These are phyloP conservation scores for Sporisorium exsertum DNA, from an alignment of 1,284 basidiomycete species.

Conservation along the genomic window DNA sequence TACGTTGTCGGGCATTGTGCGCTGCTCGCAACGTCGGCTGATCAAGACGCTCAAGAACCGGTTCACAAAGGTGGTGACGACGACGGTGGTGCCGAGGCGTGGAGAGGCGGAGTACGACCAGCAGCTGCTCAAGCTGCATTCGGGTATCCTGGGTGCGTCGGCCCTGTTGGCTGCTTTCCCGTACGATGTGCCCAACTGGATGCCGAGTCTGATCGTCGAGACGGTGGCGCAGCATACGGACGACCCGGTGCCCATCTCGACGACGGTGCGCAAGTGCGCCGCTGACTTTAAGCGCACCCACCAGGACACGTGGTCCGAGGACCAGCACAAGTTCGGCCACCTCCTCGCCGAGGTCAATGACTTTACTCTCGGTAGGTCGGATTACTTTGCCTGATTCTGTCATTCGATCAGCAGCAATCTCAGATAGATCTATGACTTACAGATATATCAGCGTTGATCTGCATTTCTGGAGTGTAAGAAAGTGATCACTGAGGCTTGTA, in stretches of 20 bases:
- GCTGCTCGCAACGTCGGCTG: conserved; percentile 90
- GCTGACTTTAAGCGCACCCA: conserved; percentile 82
- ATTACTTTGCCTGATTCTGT: conserved; percentile 63
- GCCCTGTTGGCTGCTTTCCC: conserved; percentile 84
- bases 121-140: conserved; percentile 82
- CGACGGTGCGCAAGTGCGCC: conserved; percentile 87
- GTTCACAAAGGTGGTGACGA: conserved; percentile 54
- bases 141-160: conserved; percentile 86
- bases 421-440: too few relatives aligned
- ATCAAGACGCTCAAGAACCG: conserved; percentile 77
- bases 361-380: conserved; percentile 63
- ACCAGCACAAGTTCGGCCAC: conserved; percentile 87
- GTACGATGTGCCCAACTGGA: conserved; percentile 84
- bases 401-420: too few relatives aligned
- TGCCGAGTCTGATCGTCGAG: conserved; percentile 80
- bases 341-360: conserved; percentile 63
- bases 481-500: conserved; percentile 30
- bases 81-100: conserved; percentile 73
- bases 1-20: conserved; percentile 86
- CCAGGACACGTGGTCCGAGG: conserved; percentile 86
- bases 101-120: conserved; percentile 78
- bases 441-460: too few relatives aligned
- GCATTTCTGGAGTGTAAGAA: too few relatives aligned
- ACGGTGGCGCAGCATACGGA: conserved; percentile 81
- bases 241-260: conserved; percentile 90